Percentiles rank a stretch among this genome's conserved stretches.
Conservation (phyloP, 2,329 filamentous ascomycete genomes). For the Epichloe typhina region DNA sequence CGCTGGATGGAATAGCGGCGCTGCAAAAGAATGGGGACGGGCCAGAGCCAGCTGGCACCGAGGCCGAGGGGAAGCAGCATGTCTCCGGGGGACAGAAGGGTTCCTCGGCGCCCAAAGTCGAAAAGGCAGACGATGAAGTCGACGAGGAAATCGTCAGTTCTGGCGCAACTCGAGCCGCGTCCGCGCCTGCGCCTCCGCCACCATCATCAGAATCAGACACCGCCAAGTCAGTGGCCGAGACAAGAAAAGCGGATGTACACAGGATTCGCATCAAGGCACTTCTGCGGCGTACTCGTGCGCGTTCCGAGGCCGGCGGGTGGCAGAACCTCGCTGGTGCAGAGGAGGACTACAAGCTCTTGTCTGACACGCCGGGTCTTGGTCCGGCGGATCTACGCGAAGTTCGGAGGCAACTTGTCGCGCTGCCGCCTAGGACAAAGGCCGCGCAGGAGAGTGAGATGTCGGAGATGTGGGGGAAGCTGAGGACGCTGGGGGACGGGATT, state of each 20-base stretch:
- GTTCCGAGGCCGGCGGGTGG: constrained; percentile 63
- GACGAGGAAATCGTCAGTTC: constrained; percentile 48
- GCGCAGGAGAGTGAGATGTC: constrained; percentile 79
- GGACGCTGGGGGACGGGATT: constrained; percentile 81
- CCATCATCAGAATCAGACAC: not conserved
- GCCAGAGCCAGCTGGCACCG: constrained; percentile 25
- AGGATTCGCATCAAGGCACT: constrained; percentile 75
- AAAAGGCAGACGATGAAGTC: constrained; percentile 30
- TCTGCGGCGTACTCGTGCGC: constrained; percentile 63
- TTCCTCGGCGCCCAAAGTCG: constrained; percentile 6
- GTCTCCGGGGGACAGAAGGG: not conserved
- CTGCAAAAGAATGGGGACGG: constrained; percentile 27
- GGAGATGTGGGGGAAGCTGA: constrained; percentile 97
- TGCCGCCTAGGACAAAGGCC: constrained; percentile 58
- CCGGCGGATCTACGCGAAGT: constrained; percentile 56
- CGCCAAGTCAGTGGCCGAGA: constrained; percentile 9
- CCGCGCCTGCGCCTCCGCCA: constrained; percentile 13
- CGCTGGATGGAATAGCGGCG: constrained; percentile 59
- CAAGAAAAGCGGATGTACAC: constrained; percentile 45
- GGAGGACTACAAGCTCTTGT: constrained; percentile 64
- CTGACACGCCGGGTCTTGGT: constrained; percentile 41
- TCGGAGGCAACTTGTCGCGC: constrained; percentile 45
- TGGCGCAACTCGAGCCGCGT: constrained; percentile 39
- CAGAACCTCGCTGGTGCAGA: constrained; percentile 62
- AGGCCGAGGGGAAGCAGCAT: not conserved